Evolutionary conservation across 495 filamentous ascomycete genomes (phyloP).

Genomic region (Chaetomidium leptoderma): DNA sequence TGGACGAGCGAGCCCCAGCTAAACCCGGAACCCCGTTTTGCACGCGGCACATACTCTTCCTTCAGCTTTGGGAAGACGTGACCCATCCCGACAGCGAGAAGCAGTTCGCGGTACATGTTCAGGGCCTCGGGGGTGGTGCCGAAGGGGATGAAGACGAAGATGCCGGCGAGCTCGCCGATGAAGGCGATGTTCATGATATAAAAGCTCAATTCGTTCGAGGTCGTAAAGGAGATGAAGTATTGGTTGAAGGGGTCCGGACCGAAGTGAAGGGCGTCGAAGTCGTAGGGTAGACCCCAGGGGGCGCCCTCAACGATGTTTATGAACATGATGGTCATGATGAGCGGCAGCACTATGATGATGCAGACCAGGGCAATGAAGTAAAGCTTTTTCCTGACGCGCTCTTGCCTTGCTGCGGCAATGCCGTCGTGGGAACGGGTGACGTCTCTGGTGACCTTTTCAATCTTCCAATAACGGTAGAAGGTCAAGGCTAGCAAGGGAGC

Average conservation of each 20-base stretch:
- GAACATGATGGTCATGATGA: conserved; percentile 58
- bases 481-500: conserved; percentile 52
- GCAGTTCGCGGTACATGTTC: conserved; percentile 61
- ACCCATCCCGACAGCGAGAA: conserved; percentile 49
- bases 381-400: conserved; percentile 68
- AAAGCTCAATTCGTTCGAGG: conserved; percentile 44
- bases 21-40: not conserved
- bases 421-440: conserved; percentile 53
- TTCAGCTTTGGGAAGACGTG: conserved; percentile 42
- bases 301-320: conserved; percentile 47
- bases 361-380: conserved; percentile 68
- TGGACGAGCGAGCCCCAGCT: conserved; percentile 16
- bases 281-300: conserved; percentile 49
- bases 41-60: conserved; percentile 24
- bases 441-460: conserved; percentile 57
- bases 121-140: conserved; percentile 73
- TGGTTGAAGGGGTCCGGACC: conserved; percentile 44
- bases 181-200: conserved; percentile 61
- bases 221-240: conserved; percentile 58
- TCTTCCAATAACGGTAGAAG: conserved; percentile 61
- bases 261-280: conserved; percentile 36
- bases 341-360: conserved; percentile 61
- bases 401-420: conserved; percentile 39
- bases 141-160: conserved; percentile 71
- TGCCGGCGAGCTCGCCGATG: conserved; percentile 56